Evolutionary conservation across 148 eudicot species (phyloP).

Genomic region (Vaccinium darrowii): DNA sequence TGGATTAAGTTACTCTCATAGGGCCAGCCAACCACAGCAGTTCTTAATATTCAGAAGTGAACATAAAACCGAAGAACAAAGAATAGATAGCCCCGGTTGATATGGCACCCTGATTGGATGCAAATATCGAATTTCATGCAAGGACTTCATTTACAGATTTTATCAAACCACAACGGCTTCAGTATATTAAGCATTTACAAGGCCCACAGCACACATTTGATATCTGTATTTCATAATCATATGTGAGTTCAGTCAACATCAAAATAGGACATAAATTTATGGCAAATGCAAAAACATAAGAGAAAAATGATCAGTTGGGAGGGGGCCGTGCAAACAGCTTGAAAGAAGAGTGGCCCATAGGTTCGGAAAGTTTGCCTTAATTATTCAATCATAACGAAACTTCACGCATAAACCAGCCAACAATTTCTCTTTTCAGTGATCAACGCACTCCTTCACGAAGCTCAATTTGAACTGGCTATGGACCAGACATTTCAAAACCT

Average conservation of each 20-base stretch:
- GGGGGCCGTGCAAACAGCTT: too few relatives aligned
- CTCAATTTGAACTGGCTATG: background rate
- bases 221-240: too few relatives aligned
- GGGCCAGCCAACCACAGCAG: background rate
- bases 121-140: too few relatives aligned
- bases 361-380: background rate
- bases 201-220: too few relatives aligned
- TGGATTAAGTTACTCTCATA: background rate
- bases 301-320: too few relatives aligned
- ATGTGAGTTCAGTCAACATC: too few relatives aligned
- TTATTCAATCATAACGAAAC: background rate
- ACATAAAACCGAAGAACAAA: background rate
- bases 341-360: background rate
- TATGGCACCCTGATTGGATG: background rate
- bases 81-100: background rate
- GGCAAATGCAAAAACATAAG: too few relatives aligned
- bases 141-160: too few relatives aligned
- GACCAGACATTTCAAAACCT: background rate
- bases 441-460: background rate
- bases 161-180: too few relatives aligned
- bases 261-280: too few relatives aligned
- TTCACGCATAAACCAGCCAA: background rate
- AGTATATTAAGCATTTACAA: too few relatives aligned
- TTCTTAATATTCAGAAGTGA: background rate
- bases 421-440: background rate